Evolutionary conservation across 2,329 filamentous ascomycete genomes (phyloP).

Genomic region (Furcasterigmium furcatum): DNA sequence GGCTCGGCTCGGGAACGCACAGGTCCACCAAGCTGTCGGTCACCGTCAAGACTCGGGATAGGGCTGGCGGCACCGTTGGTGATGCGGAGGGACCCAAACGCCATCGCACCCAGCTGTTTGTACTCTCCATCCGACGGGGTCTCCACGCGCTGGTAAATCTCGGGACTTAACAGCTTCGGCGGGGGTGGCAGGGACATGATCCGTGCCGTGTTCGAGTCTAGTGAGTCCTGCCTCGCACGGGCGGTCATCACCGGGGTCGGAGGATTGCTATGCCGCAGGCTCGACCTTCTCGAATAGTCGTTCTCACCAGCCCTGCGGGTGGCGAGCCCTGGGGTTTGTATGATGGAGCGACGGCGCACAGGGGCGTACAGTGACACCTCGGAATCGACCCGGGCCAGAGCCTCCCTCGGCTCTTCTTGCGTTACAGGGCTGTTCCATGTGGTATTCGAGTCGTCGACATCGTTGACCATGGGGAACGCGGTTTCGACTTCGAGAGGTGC

Average conservation of each 20-base stretch:
- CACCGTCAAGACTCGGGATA: conserved; percentile 31
- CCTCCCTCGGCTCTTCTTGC: neutral
- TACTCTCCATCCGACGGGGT: conserved; percentile 57
- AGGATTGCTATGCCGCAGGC: conserved; percentile 33
- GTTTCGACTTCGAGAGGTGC: conserved; percentile 24
- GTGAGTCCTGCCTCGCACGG: conserved; percentile 33
- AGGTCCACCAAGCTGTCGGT: neutral
- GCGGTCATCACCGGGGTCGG: conserved; percentile 24
- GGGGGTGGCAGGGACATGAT: conserved; percentile 29
- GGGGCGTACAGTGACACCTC: conserved; percentile 45
- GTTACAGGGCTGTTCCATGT: neutral
- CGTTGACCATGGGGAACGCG: conserved; percentile 28
- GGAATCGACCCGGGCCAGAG: conserved; percentile 39
- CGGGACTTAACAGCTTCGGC: conserved; percentile 5
- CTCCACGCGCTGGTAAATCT: conserved; percentile 17
- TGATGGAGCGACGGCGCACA: conserved; percentile 42
- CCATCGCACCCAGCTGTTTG: conserved; percentile 58
- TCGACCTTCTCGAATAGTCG: conserved; percentile 21
- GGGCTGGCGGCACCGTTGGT: conserved; percentile 57
- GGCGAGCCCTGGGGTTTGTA: conserved; percentile 47
- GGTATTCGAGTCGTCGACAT: conserved; percentile 8
- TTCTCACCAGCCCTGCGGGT: conserved; percentile 27
- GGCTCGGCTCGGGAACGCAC: neutral
- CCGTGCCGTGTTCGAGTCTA: conserved; percentile 29
- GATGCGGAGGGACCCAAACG: conserved; percentile 59